These are phyloP conservation scores for Botrytis medusae DNA, from an alignment of 2,329 filamentous ascomycete genomes.

Conservation along the genomic window DNA sequence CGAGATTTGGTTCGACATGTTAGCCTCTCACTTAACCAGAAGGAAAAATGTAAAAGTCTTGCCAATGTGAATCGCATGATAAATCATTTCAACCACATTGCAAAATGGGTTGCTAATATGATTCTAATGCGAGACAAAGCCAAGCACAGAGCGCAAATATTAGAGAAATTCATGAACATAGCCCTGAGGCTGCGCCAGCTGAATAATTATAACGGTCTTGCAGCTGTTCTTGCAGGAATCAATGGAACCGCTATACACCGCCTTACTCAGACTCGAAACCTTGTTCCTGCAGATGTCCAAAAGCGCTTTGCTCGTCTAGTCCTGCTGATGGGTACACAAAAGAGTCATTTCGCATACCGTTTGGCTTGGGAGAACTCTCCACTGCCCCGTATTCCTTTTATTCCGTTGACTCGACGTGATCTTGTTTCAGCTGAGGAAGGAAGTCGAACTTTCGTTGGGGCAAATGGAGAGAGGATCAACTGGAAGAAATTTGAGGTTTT, in stretches of 20 bases:
- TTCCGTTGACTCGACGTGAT: constrained; percentile 85
- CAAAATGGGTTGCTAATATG: constrained; percentile 80
- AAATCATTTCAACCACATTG: constrained; percentile 83
- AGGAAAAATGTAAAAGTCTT: constrained; percentile 73
- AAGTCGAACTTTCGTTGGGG: constrained; percentile 82
- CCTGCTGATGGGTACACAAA: constrained; percentile 89
- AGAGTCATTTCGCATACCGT: constrained; percentile 93
- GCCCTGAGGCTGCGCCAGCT: constrained; percentile 81
- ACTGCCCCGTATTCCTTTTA: constrained; percentile 85
- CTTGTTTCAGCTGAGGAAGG: constrained; percentile 90
- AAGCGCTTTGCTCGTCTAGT: constrained; percentile 87
- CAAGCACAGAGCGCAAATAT: constrained; percentile 85
- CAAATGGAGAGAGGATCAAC: constrained; percentile 75
- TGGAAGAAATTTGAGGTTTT: constrained; percentile 99
- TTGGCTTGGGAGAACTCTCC: constrained; percentile 96
- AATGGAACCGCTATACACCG: constrained; percentile 86
- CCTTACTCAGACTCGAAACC: constrained; percentile 72
- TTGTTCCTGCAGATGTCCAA: constrained; percentile 69
- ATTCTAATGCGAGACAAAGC: constrained; percentile 90
- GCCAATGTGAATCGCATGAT: constrained; percentile 94
- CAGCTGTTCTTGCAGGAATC: constrained; percentile 90
- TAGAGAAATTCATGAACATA: constrained; percentile 95
- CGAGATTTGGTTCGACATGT: constrained; percentile 92
- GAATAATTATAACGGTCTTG: constrained; percentile 96
- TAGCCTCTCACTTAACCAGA: constrained; percentile 68